Base-by-base conservation (phyloP, 345 rosid species). In the Arabidopsis thaliana region DNA sequence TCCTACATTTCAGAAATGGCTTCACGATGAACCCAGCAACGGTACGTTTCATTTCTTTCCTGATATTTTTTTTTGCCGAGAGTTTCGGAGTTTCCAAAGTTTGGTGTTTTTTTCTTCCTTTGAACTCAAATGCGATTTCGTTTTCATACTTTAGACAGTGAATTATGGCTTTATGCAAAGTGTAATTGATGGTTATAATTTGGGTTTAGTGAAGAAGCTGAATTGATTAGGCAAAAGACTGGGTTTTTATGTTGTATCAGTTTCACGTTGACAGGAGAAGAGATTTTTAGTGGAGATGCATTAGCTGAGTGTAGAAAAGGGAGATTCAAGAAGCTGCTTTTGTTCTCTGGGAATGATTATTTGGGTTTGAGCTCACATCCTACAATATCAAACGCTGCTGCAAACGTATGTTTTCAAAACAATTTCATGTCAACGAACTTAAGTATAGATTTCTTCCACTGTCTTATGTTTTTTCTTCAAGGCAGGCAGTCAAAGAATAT, bases 261-360 rank as follows among this genome's bases (percentile, higher is more conserved):
- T 73, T 62, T 37, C 63, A 49, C 61, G 44, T 61, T 71, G 52
- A 11, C 69, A 94, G 98, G 97, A 70, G 88, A 89, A 52, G 96
- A 91, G 76, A 75, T 73, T 74, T 48, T 44, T 3, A 44, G 55
- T 56, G 65, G 59, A 63, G 78, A 82, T 76, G 87, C 82, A 51
- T 69, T 66, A 23, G 63, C 9, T 41, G 81, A 77, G 50, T 41
- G 64, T 49, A 32, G 68, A 51, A 32, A 64, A 30, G 61, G 37
- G 57, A 23, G 78, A 55, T 83, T 78, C 81, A 90, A 85, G 87
- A 90, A 86, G 76, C 85, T 95, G 3, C 86, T 90, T 66, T 67
- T 92, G 55, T 95, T 95, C 83, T 95, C 99, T 73, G 94, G 97
- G 64, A 95, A 92, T 85, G 99, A 95, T 83, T 95, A 95, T 73